Evolutionary conservation across 305 asterid species (phyloP), one percentile per base, ranked within the genome.

Genomic region (Rubia tinctorum): DNA sequence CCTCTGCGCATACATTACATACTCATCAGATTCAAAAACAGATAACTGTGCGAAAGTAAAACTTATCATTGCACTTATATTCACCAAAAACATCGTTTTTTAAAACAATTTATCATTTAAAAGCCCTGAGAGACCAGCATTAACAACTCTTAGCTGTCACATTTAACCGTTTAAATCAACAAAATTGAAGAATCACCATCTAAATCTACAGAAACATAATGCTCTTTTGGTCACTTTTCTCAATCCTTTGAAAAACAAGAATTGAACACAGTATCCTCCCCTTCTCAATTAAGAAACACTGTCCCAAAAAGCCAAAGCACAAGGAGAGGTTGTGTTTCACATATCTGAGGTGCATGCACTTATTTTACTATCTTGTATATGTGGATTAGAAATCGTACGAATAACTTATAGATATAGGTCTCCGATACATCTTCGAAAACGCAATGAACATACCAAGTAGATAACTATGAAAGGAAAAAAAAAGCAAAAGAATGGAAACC

Each of bases 1-100:
- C 96, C 93, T 93, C 98, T 93, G 55, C 53, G 74, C 43, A 71
- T 40, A 68, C 7, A 56, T 34, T 53, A 66, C 0, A 20, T 30
- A 44, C 7, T 73, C 66, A 66, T 66, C 82, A 73, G 77, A 76
- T 68, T 58, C 63, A 42, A n/a, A 64, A 69, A 9, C 63, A 47
- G 71, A 78, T 39, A 40, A 71, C 17, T 18, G 66, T 34, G 34
- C 25, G 55, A 10, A 72, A 23, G 40, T 40, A 20, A 53, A 37
- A 27, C 59, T 2, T 53, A 42, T 66, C 30, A 43, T 37, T 39
- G 23, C 43, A 44, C 71, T 42, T 20, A 40, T 62, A 8, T 8
- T 66, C 7, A n/a, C 8, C 4, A 65, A 34, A 25, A 14, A 17
- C 17, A 66, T 10, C 56, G 20, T 15, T 42, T 39, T 17, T n/a